Conservation (phyloP, 2,329 filamentous ascomycete genomes). For the Nannizzia gypsea region DNA sequence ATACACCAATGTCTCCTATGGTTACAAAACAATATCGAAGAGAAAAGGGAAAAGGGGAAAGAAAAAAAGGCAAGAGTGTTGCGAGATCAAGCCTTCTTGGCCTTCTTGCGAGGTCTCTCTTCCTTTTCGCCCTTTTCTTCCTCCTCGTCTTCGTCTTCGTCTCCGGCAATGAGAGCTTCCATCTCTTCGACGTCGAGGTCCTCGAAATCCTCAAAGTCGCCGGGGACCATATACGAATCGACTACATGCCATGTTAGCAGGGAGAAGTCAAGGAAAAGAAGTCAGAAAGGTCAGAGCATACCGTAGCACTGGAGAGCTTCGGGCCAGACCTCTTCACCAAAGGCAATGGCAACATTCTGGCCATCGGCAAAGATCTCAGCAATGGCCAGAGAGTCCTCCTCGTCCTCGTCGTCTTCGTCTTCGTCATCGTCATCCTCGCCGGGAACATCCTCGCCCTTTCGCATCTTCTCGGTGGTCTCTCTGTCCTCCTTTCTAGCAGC, state of each 20-base stretch:
- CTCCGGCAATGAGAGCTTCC: slow-evolving; percentile 27
- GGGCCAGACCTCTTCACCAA: slow-evolving; percentile 83
- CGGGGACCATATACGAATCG: slow-evolving; percentile 60
- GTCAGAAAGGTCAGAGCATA: slow-evolving; percentile 40
- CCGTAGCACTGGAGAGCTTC: slow-evolving; percentile 84
- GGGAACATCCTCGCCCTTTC: slow-evolving; percentile 41
- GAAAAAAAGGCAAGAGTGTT: neutral
- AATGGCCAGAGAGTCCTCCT: slow-evolving; percentile 52
- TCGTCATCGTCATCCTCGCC: slow-evolving; percentile 37
- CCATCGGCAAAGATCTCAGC: slow-evolving; percentile 81
- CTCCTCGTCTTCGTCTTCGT: slow-evolving; percentile 39
- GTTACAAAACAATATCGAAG: slow-evolving; percentile 7
- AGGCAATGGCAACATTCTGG: slow-evolving; percentile 65
- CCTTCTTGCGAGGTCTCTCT: slow-evolving; percentile 20
- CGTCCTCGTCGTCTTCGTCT: slow-evolving; percentile 50
- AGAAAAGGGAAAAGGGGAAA: neutral
- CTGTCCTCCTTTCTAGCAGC: slow-evolving; percentile 50
- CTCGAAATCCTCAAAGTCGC: slow-evolving; percentile 39
- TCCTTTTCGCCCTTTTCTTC: slow-evolving; percentile 30
- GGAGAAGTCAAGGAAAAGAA: neutral
- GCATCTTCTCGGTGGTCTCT: slow-evolving; percentile 42
- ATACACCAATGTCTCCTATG: slow-evolving; percentile 14
- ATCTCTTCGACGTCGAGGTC: slow-evolving; percentile 43
- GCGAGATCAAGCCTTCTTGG: slow-evolving; percentile 11
- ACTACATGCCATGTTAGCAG: slow-evolving; percentile 36